Percentiles rank a stretch among this genome's conserved stretches.
Evolutionary conservation across 140 eudicot genomes (phyloP).

Genomic region (Flaveria floridana): DNA sequence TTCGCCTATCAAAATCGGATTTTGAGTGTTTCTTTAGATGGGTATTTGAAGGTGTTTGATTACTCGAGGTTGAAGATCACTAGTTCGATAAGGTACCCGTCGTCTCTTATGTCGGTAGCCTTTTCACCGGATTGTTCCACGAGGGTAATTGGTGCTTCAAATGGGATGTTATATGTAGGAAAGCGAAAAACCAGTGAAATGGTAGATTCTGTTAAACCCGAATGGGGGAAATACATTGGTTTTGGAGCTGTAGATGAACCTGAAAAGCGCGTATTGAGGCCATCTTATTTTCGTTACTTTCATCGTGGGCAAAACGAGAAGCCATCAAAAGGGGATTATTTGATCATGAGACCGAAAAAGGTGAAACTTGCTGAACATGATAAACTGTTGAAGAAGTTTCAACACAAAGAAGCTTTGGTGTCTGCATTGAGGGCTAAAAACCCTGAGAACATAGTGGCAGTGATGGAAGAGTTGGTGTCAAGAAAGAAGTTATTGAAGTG

Average conservation of each 20-base stretch:
- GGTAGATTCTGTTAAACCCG: conserved; percentile 22
- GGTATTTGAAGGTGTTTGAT: conserved; percentile 83
- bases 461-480: conserved; percentile 90
- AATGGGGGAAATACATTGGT: conserved; percentile 37
- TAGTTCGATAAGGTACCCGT: conserved; percentile 65
- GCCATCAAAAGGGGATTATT: conserved; percentile 71
- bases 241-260: conserved; percentile 42
- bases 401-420: conserved; percentile 85
- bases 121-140: conserved; percentile 76
- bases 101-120: conserved; percentile 67
- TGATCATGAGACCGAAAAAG: conserved; percentile 63
- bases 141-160: conserved; percentile 68
- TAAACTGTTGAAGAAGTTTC: conserved; percentile 71
- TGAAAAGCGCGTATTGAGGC: conserved; percentile 55
- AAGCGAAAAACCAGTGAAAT: conserved; percentile 52
- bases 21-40: conserved; percentile 84
- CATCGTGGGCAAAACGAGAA: conserved; percentile 71
- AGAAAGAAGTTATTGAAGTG: conserved; percentile 72
- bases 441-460: conserved; percentile 71
- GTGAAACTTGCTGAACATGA: conserved; percentile 85
- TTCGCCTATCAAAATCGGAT: conserved; percentile 54
- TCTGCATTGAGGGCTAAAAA: conserved; percentile 65
- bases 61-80: conserved; percentile 70
- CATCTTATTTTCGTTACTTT: conserved; percentile 77
- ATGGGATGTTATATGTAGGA: conserved; percentile 69